These are phyloP conservation scores for Populus euphratica DNA, from an alignment of 345 rosid species.

Conservation along the genomic window DNA sequence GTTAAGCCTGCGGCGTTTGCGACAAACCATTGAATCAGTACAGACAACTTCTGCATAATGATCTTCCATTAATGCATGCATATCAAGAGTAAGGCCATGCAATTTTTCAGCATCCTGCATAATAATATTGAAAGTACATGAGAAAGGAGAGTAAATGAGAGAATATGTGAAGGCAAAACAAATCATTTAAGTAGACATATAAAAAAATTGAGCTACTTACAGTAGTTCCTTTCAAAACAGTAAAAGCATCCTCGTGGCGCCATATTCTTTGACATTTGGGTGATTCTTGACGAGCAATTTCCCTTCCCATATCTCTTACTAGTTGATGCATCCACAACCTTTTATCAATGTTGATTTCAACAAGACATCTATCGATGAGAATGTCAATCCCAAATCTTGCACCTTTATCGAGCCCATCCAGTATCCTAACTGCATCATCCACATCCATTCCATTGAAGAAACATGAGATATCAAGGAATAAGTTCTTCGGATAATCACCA, in stretches of 20 bases:
- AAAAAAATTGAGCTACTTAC: neutral
- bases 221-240: neutral
- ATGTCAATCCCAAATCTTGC: neutral
- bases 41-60: too few species aligned
- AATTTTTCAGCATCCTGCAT: too few species aligned
- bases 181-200: too few species aligned
- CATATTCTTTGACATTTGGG: neutral
- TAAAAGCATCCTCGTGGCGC: neutral
- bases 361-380: neutral
- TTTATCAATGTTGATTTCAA: neutral
- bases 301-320: neutral
- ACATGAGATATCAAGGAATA: neutral
- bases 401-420: neutral
- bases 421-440: neutral
- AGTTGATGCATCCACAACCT: neutral
- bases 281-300: neutral
- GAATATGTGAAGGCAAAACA: too few species aligned
- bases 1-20: too few species aligned
- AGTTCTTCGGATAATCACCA: neutral
- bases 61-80: too few species aligned
- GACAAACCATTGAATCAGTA: too few species aligned
- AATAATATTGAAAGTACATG: neutral
- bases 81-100: too few species aligned
- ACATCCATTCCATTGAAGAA: neutral
- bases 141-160: neutral